These are phyloP conservation scores for Chlorella sorokiniana DNA, from an alignment of 139 green algal species.

Conservation along the genomic window DNA sequence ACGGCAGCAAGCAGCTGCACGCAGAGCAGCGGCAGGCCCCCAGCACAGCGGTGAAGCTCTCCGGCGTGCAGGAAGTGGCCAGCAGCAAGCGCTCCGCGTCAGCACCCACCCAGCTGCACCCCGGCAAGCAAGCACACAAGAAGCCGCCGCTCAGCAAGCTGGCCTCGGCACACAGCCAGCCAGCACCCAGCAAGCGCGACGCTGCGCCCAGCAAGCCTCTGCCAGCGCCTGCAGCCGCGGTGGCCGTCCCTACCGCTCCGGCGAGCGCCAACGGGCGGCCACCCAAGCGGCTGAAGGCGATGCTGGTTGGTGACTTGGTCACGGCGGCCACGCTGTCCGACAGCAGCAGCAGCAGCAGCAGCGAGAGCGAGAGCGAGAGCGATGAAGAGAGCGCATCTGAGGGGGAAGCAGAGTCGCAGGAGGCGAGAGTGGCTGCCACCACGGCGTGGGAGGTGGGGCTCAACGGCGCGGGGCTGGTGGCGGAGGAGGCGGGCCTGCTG, in stretches of 20 bases:
- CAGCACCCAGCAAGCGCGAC: not conserved
- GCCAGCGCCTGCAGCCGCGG: not conserved
- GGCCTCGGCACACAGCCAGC: too few species aligned
- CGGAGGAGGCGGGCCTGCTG: slow-evolving; percentile 57
- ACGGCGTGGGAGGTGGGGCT: slow-evolving; percentile 52
- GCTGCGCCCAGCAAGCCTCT: not conserved
- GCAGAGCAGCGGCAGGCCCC: not conserved
- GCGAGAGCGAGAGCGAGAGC: slow-evolving; percentile 21
- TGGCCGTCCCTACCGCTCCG: not conserved
- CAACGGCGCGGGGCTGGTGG: slow-evolving; percentile 34
- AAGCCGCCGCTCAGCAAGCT: too few species aligned
- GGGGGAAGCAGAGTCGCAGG: not conserved
- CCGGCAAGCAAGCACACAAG: too few species aligned
- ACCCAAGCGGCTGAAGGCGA: slow-evolving; percentile 19
- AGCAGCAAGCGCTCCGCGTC: not conserved
- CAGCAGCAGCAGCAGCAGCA: not conserved
- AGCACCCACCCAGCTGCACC: too few species aligned
- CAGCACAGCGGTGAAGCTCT: not conserved
- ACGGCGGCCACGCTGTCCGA: not conserved
- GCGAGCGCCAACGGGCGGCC: not conserved
- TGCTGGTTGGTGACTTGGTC: not conserved
- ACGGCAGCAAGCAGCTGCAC: not conserved
- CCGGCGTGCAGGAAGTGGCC: not conserved
- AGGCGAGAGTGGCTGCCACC: not conserved
- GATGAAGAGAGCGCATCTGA: not conserved